Evolutionary conservation across 2,329 filamentous ascomycete species (phyloP).

Genomic region (Plectosphaerella sp.): DNA sequence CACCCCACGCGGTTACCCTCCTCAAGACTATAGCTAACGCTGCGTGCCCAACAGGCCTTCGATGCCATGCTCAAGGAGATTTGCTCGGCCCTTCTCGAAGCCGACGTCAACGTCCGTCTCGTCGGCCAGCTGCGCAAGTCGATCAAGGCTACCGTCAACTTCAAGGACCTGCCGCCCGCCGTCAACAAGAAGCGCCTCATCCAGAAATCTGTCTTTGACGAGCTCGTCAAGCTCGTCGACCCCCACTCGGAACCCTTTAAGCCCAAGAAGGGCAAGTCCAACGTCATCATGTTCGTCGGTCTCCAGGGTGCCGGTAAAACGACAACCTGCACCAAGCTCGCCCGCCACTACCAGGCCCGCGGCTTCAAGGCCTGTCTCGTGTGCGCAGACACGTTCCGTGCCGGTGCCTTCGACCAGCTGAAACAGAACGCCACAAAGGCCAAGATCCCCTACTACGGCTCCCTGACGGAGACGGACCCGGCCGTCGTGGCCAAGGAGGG

Average conservation of each 20-base stretch:
- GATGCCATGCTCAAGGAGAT: constrained; percentile 99
- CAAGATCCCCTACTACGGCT: constrained; percentile 98
- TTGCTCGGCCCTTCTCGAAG: constrained; percentile 88
- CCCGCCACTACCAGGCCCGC: constrained; percentile 87
- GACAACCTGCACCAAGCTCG: constrained; percentile 95
- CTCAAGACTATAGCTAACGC: constrained; percentile 25
- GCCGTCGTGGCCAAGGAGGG: constrained; percentile 91
- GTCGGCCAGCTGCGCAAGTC: constrained; percentile 89
- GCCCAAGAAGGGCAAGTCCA: constrained; percentile 91
- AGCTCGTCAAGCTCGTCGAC: constrained; percentile 91
- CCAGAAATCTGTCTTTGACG: constrained; percentile 96
- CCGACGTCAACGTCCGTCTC: constrained; percentile 94
- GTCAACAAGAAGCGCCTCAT: constrained; percentile 99
- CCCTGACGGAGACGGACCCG: constrained; percentile 91
- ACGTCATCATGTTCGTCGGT: constrained; percentile 99
- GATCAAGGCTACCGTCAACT: constrained; percentile 87
- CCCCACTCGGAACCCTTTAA: constrained; percentile 94
- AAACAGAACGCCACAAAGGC: constrained; percentile 99
- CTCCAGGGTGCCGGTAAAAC: constrained; percentile 97
- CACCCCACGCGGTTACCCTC: constrained; percentile 1
- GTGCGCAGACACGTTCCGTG: constrained; percentile 97
- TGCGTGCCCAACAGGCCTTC: constrained; percentile 64
- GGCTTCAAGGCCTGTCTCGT: constrained; percentile 92
- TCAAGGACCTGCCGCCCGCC: constrained; percentile 83
- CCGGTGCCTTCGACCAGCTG: constrained; percentile 95